Evolutionary conservation across 345 rosid genomes (phyloP).

Genomic region (Hibiscus tridactylites): DNA sequence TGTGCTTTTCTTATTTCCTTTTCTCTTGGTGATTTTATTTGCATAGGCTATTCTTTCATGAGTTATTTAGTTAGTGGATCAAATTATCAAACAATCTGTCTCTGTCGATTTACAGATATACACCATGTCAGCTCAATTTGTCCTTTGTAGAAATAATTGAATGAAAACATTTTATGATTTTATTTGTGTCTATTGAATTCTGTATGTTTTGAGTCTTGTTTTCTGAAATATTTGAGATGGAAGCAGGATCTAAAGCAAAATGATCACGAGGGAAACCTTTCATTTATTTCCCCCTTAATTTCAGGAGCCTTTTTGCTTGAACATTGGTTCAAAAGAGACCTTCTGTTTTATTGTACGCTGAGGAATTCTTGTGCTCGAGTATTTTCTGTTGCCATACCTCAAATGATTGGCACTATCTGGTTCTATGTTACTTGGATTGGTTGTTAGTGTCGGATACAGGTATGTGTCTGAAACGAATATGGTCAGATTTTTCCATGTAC

Average conservation of each 20-base stretch:
- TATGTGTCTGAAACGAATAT: background rate
- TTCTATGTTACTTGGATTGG: background rate
- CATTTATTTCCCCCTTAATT: background rate
- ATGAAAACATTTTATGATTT: background rate
- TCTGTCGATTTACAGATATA: no score
- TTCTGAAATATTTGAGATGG: background rate
- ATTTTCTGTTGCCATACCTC: background rate
- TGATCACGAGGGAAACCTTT: background rate
- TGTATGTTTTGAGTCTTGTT: background rate
- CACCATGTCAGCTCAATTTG: no score
- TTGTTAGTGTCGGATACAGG: background rate
- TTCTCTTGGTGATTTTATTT: no score
- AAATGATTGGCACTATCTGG: background rate
- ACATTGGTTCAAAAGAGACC: background rate
- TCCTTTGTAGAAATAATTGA: no score
- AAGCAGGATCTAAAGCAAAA: background rate
- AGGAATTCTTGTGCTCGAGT: background rate
- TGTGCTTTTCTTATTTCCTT: no score
- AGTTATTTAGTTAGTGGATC: no score
- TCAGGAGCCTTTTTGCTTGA: background rate
- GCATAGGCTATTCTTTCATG: no score
- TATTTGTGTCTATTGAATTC: background rate
- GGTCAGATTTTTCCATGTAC: background rate
- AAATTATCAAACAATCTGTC: no score
- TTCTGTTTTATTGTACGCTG: background rate